Evolutionary conservation across 108 stramenopile species (phyloP).

Genomic region (Fragilaria radians): DNA sequence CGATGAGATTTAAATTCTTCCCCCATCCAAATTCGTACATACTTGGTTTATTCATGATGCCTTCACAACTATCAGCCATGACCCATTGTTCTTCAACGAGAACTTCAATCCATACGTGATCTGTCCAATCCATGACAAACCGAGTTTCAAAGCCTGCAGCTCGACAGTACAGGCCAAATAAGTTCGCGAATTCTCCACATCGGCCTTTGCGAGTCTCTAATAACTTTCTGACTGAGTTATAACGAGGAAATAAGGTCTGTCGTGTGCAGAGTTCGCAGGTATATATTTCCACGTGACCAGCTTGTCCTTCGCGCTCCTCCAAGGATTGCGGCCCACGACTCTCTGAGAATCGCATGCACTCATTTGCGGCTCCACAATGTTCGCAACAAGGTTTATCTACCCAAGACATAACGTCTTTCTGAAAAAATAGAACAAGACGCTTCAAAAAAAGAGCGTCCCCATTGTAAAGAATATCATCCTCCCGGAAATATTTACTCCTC

Average conservation of each 20-base stretch:
- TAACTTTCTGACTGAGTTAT: constrained; percentile 79
- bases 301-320: constrained; percentile 52
- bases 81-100: constrained; percentile 69
- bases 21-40: constrained; percentile 99
- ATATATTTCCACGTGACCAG: constrained; percentile 72
- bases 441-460: constrained; percentile 64
- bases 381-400: constrained; percentile 69
- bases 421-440: constrained; percentile 64
- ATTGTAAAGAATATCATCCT: constrained; percentile 29
- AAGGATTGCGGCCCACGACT: constrained; percentile 48
- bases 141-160: constrained; percentile 90
- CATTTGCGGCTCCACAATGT: constrained; percentile 14
- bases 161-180: constrained; percentile 85
- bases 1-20: constrained; percentile 75
- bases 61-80: constrained; percentile 94
- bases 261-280: constrained; percentile 56
- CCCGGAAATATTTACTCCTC: constrained; percentile 8
- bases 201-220: constrained; percentile 77
- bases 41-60: constrained; percentile 81
- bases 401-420: constrained; percentile 70
- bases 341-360: constrained; percentile 19
- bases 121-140: constrained; percentile 90
- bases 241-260: constrained; percentile 86
- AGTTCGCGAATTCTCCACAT: constrained; percentile 98
- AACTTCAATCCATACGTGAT: constrained; percentile 98